These are phyloP conservation scores for Colletotrichum phormii DNA, from an alignment of 2,329 filamentous ascomycete genomes.

Conservation along the genomic window DNA sequence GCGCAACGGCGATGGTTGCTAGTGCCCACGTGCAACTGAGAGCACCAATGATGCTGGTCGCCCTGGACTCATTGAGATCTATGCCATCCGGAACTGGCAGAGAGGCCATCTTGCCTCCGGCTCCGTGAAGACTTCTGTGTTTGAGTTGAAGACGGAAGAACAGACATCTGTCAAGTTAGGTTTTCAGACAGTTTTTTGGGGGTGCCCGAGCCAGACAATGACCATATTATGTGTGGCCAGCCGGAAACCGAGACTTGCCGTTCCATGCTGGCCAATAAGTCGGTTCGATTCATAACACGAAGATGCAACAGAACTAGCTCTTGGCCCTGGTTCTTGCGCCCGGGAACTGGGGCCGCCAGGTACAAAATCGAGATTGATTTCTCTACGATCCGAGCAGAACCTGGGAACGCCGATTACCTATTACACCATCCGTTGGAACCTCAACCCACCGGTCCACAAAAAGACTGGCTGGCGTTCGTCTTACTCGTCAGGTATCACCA, in stretches of 20 bases:
- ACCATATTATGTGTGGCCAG: background rate
- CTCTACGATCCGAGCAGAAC: background rate
- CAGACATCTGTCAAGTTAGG: background rate
- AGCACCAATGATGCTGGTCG: constrained; percentile 35
- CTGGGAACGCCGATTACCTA: background rate
- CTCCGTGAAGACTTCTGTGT: background rate
- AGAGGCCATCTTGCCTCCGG: background rate
- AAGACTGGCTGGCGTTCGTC: too few species aligned
- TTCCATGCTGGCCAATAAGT: background rate
- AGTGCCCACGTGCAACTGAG: constrained; percentile 36
- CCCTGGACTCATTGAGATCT: constrained; percentile 39
- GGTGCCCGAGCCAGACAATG: background rate
- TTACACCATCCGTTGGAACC: too few species aligned
- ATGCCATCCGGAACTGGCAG: constrained; percentile 10
- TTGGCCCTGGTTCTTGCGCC: background rate
- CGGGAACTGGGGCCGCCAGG: background rate
- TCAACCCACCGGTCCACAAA: too few species aligned
- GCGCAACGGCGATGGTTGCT: constrained; percentile 33
- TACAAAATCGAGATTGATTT: background rate
- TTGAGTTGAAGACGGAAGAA: background rate
- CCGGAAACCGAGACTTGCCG: background rate
- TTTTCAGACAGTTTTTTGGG: background rate
- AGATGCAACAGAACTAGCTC: background rate
- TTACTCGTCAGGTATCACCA: too few species aligned
- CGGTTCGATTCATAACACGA: background rate